A percentile compares a stretch with the other conserved stretches of the same genome.
Evolutionary conservation across 164 flowering plant genomes (phyloP).

Genomic region (Chimonanthus salicifolius): DNA sequence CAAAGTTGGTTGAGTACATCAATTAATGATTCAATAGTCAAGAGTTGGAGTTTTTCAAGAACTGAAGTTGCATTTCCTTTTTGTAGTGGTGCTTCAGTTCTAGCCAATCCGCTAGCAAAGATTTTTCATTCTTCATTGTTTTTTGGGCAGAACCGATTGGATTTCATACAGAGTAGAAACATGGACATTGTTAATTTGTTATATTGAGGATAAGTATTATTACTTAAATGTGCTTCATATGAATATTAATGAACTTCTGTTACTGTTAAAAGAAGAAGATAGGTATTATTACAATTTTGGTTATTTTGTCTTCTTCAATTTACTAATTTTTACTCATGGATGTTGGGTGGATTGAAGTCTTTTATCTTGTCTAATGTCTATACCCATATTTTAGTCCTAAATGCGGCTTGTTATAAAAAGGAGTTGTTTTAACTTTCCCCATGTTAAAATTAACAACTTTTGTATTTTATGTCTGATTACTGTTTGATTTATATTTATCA

Average conservation of each 20-base stretch:
- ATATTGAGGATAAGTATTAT: too few relatives aligned
- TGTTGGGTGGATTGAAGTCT: neutral
- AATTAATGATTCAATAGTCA: neutral
- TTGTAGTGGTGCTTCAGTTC: neutral
- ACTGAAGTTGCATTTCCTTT: neutral
- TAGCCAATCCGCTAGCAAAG: neutral
- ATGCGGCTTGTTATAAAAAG: too few relatives aligned
- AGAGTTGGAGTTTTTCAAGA: neutral
- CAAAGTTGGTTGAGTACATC: neutral
- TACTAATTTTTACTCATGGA: neutral
- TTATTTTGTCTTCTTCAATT: neutral
- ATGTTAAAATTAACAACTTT: too few relatives aligned
- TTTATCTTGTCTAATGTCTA: neutral
- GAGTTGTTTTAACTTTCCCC: neutral
- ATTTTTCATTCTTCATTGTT: neutral
- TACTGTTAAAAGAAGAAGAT: too few relatives aligned
- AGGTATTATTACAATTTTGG: neutral
- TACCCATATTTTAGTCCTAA: too few relatives aligned
- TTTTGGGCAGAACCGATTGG: too few relatives aligned
- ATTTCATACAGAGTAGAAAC: too few relatives aligned
- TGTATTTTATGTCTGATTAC: neutral
- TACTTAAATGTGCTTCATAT: too few relatives aligned
- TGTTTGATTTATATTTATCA: neutral
- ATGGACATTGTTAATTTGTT: too few relatives aligned
- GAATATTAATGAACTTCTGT: too few relatives aligned